Evolutionary conservation across 139 green algal genomes (phyloP), one percentile per base, ranked within the genome.

Genomic region (Tetradesmus lagerheimii): DNA sequence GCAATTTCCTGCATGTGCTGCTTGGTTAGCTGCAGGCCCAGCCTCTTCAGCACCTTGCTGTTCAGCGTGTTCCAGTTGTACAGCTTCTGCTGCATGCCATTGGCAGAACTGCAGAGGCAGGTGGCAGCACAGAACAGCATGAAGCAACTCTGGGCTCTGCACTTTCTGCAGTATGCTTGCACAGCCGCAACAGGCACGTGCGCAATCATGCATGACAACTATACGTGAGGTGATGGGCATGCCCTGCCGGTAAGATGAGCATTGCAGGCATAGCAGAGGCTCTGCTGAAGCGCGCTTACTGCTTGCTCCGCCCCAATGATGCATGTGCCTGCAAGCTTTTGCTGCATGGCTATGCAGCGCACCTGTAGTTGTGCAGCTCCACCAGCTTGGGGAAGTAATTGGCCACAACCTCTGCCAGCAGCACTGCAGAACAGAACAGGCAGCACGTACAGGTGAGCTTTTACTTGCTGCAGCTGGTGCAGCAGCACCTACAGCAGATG

Each of bases 11-110:
- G 27, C 43, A 77, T 67, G 29, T 91, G 66, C 88, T 84, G 66
- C 71, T 94, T 93, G 0, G 92, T 45, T 23, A 98, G 35, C 76
- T 85, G 77, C 78, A 98, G 96, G 27, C 95, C 96, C 84, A 99
- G 80, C 76, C 93, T 93, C 88, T 95, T 95, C 81, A 99, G 95
- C 71, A 98, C 95, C 83, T 97, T 97, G 23, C 92, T 84, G 89
- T 99, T 98, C 16, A 99, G 93, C 4, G 97, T 99, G 81, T 93
- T 94, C 97, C 97, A 99, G 93, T 99, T 99, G 94, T 99, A 98
- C 85, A 98, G 94, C 93, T 99, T 99, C 90, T 98, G 95, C 34
- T 93, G 90, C 25, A 96, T 90, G 39, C 92, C 93, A 91, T 97
- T 97, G 9, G 97, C 95, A 20, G 94, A 89, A 79, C 95, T 97